phyloP scores from a whole-genome alignment of 2,329 filamentous ascomycete genomes.

The Huntiella omanensis region DNA sequence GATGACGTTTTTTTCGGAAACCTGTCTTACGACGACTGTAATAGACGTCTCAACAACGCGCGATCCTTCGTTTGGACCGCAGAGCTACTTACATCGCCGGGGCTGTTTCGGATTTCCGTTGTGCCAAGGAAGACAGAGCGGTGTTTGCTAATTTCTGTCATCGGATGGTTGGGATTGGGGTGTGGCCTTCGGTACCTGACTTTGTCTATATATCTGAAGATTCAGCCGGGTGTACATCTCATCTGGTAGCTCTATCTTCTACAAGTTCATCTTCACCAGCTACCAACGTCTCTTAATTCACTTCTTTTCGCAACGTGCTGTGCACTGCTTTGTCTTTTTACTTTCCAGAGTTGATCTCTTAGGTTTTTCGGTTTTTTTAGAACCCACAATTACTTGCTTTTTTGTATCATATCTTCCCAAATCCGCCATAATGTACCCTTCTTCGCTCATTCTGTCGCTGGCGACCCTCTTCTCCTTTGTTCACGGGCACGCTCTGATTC shows the following conservation, averaged over 20 bases:
- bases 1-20: too few species aligned
- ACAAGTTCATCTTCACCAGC: neutral
- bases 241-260: neutral
- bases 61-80: too few species aligned
- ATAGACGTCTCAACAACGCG: too few species aligned
- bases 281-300: neutral
- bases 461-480: slow-evolving; percentile 16
- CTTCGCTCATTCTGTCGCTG: slow-evolving; percentile 7
- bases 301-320: slow-evolving; percentile 4
- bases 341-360: neutral
- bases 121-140: too few species aligned
- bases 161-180: too few species aligned
- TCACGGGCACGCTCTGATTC: slow-evolving; percentile 27
- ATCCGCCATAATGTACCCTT: slow-evolving; percentile 1
- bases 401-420: neutral
- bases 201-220: neutral
- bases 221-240: neutral
- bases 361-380: neutral
- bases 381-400: neutral
- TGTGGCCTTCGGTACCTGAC: too few species aligned
- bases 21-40: too few species aligned
- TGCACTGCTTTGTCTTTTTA: slow-evolving; percentile 4
- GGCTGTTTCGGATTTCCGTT: too few species aligned
- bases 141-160: too few species aligned
- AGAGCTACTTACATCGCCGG: too few species aligned